phyloP scores from a whole-genome alignment of 75 land plant species.

The Pinus albicaulis region DNA sequence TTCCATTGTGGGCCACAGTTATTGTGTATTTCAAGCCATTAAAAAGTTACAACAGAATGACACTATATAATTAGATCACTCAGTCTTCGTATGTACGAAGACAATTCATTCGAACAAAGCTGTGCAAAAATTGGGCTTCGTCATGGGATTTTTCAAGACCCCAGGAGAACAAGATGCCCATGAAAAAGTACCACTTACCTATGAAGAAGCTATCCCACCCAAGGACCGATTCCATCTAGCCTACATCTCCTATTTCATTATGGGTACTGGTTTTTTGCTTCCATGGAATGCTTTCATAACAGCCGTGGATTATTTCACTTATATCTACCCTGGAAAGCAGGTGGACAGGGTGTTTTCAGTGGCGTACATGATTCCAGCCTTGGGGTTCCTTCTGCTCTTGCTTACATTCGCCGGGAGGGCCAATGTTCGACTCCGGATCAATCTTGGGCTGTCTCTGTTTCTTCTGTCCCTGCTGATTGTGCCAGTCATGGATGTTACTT shows the following conservation, averaged over 20 bases:
- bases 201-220: conserved; percentile 20
- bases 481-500: conserved; percentile 70
- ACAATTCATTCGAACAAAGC: too few species aligned
- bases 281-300: conserved; percentile 99
- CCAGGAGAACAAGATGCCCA: too few species aligned
- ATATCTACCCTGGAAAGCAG: conserved; percentile 71
- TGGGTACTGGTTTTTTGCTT: conserved; percentile 82
- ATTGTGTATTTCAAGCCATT: too few species aligned
- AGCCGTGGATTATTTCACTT: conserved; percentile 94
- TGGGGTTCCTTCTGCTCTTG: conserved; percentile 47
- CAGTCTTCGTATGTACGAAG: too few species aligned
- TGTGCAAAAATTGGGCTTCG: too few species aligned
- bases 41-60: too few species aligned
- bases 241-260: conserved; percentile 76
- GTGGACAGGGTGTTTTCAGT: conserved; percentile 88
- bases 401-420: conserved; percentile 33
- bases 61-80: too few species aligned
- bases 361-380: conserved; percentile 67
- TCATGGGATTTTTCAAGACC: too few species aligned
- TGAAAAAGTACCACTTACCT: too few species aligned
- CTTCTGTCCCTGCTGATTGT: conserved; percentile 49
- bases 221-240: conserved; percentile 63
- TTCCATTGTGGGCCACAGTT: too few species aligned
- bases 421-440: conserved; percentile 53
- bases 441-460: conserved; percentile 66